A percentile compares a stretch with the other conserved stretches of the same genome.
Conservation (phyloP, 2,329 filamentous ascomycete genomes). For the Colletotrichum australisinense region DNA sequence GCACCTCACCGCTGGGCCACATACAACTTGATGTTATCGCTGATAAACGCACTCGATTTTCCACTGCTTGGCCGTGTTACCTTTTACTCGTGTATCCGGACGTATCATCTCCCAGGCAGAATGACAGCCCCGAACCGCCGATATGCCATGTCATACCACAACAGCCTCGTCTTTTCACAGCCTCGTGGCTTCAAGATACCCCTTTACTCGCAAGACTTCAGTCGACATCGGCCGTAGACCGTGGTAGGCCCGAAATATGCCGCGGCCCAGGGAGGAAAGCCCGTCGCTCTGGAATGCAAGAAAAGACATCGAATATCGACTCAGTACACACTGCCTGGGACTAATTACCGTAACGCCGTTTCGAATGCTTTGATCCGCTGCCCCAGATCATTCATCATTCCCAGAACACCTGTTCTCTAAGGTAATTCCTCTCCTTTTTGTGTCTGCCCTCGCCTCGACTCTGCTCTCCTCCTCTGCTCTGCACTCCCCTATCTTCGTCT, state of each 20-base stretch:
- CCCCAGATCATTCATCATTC: conserved; percentile 38
- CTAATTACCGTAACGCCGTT: conserved; percentile 38
- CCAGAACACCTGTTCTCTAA: conserved; percentile 35
- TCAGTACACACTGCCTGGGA: conserved; percentile 36
- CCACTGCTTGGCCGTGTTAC: too few relatives aligned
- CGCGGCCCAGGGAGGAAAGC: background rate
- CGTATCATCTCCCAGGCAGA: background rate
- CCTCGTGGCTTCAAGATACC: background rate
- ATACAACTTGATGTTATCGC: too few relatives aligned
- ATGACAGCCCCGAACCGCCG: background rate
- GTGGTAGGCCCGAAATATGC: background rate
- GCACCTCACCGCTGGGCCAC: too few relatives aligned
- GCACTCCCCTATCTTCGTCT: background rate
- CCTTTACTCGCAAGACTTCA: background rate
- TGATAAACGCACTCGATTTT: too few relatives aligned
- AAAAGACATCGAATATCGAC: conserved; percentile 36
- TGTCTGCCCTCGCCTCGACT: conserved; percentile 7
- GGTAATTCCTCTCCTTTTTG: conserved; percentile 24
- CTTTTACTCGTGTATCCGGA: too few relatives aligned
- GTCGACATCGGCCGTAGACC: background rate
- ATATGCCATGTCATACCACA: conserved; percentile 9
- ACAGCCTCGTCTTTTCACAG: background rate
- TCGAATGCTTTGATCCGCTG: conserved; percentile 39
- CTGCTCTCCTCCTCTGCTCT: conserved; percentile 17
- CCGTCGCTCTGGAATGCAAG: conserved; percentile 28